Base-by-base conservation (phyloP, 2,329 filamentous ascomycete genomes). In the Triangularia setosa region DNA sequence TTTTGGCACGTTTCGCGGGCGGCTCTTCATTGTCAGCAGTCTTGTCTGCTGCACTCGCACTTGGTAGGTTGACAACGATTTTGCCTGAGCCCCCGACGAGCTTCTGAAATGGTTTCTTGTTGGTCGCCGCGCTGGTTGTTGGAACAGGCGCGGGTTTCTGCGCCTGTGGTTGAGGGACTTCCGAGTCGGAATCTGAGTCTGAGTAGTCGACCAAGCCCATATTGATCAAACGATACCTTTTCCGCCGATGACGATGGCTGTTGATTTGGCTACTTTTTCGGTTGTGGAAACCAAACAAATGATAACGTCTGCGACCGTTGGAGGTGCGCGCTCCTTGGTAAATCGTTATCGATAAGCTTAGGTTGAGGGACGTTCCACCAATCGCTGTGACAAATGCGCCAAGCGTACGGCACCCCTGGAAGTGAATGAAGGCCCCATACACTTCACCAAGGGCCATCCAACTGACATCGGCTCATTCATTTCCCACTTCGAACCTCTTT, bases 201-300 rank as follows among this genome's bases (percentile, higher is more conserved):
- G 91, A 93, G 72, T 96, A 96, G 67, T 90, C 88, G 69, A 95
- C 91, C 28, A 96, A 81, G 14, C 85, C 88, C 91, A 95, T 95
- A 44, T 57, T 77, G 21, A 60, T 52, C 35, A 18, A 30, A 9
- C 60, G 18, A 11, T 61, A 8, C 16, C 62, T 33, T 24, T 58
- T 64, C 40, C n/a, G 52, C 11, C 1, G 35, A 63, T 40, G 56
- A n/a, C 18, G 65, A 58, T 44, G 35, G 24, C 12, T 35, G 52
- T 25, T 40, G 27, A 60, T 40, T 48, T 23, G 40, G 40, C n/a
- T 40, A 9, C n/a, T 48, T 21, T 21, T 18, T 21, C 11, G n/a
- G 7, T 48, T 48, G 52, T 30, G 5, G 9, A 14, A 59, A 54
- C 14, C 59, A 48, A 48, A 48, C 27, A 35, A 53, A 24, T 54